phyloP scores from a whole-genome alignment of 176 grass and related monocot species.

The Zoysia pacifica region DNA sequence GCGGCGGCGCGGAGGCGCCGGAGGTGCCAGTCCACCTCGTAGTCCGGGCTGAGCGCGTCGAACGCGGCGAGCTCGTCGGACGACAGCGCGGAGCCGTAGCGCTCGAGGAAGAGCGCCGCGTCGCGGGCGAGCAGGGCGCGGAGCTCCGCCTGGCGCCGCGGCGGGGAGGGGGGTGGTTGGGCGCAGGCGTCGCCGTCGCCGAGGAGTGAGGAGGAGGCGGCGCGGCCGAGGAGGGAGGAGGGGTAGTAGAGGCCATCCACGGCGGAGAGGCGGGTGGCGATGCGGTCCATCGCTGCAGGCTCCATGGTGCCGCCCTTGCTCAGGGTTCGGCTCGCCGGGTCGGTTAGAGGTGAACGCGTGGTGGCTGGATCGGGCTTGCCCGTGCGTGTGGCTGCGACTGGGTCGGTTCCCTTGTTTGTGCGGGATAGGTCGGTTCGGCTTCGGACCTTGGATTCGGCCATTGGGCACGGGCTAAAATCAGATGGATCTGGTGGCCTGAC shows the following conservation, averaged over 20 bases:
- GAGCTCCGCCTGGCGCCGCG: constrained; percentile 48
- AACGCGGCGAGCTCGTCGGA: constrained; percentile 60
- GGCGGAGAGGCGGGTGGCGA: constrained; percentile 70
- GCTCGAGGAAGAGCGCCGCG: constrained; percentile 85
- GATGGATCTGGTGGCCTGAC: too few relatives aligned
- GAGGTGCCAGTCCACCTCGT: constrained; percentile 92
- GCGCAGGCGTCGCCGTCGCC: constrained; percentile 44
- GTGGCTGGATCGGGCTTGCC: not conserved
- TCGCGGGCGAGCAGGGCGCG: constrained; percentile 76
- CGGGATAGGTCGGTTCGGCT: not conserved
- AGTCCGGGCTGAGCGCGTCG: constrained; percentile 63
- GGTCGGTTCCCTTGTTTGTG: not conserved
- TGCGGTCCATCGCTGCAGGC: constrained; percentile 64
- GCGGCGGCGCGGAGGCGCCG: constrained; percentile 40
- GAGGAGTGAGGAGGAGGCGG: constrained; percentile 21
- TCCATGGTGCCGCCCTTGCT: constrained; percentile 50
- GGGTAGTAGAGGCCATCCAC: constrained; percentile 86
- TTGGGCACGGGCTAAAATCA: not conserved
- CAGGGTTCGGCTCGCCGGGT: not conserved
- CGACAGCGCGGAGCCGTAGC: constrained; percentile 61
- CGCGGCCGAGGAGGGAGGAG: constrained; percentile 51
- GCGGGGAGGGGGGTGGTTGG: constrained; percentile 54
- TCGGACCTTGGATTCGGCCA: not conserved
- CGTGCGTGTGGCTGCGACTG: not conserved
- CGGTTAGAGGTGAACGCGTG: not conserved